These are phyloP conservation scores for Paecilomyces dactylethromorphus DNA, from an alignment of 2,329 filamentous ascomycete species.

Conservation along the genomic window DNA sequence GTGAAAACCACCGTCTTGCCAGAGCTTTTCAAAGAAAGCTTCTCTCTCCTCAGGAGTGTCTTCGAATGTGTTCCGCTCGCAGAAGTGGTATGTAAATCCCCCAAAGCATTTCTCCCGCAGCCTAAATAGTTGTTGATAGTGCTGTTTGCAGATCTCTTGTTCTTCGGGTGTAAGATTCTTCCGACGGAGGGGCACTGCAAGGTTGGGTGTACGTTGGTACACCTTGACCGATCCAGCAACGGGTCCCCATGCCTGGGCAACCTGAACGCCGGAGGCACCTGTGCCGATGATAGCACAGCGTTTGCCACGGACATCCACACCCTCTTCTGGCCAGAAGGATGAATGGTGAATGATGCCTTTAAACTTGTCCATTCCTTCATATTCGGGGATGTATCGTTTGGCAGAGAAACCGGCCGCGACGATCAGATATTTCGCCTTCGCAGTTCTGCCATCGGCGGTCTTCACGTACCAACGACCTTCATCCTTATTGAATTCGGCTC, in stretches of 20 bases:
- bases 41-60: conserved; percentile 44
- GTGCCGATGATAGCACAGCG: conserved; percentile 58
- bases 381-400: conserved; percentile 56
- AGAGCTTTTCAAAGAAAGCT: conserved; percentile 44
- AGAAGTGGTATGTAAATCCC: conserved; percentile 52
- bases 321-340: conserved; percentile 54
- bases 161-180: conserved; percentile 42
- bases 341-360: conserved; percentile 55
- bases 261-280: conserved; percentile 59
- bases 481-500: conserved; percentile 32
- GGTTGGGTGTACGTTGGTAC: conserved; percentile 60
- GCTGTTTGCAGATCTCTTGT: conserved; percentile 39
- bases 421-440: conserved; percentile 38
- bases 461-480: conserved; percentile 38
- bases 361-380: conserved; percentile 53
- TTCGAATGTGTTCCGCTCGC: conserved; percentile 48
- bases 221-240: conserved; percentile 44
- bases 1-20: conserved; percentile 48
- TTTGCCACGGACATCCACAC: conserved; percentile 53
- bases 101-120: conserved; percentile 46
- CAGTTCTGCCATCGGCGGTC: conserved; percentile 35
- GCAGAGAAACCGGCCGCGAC: conserved; percentile 45
- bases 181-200: conserved; percentile 56
- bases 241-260: conserved; percentile 54
- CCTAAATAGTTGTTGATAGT: conserved; percentile 45